Evolutionary conservation across 495 filamentous ascomycete species (phyloP).

Genomic region (Viridothelium virens): DNA sequence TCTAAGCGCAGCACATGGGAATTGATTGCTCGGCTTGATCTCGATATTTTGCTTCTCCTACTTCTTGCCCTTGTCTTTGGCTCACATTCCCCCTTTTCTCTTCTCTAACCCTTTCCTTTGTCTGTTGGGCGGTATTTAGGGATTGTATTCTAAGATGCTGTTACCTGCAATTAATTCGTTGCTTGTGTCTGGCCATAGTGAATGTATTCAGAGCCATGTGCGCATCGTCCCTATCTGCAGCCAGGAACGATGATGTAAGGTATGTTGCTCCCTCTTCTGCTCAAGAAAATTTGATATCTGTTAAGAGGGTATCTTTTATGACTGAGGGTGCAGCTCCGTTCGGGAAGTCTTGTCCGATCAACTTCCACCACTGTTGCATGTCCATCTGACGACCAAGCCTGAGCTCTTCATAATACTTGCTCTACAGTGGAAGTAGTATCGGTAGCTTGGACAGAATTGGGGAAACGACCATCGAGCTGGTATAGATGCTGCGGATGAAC

Average conservation of each 20-base stretch:
- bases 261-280: background rate
- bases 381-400: background rate
- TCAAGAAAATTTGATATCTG: background rate
- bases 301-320: background rate
- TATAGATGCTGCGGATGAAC: background rate
- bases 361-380: background rate
- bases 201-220: background rate
- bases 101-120: background rate
- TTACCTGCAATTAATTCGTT: constrained; percentile 6
- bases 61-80: background rate
- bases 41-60: background rate
- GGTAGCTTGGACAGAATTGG: background rate
- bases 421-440: background rate
- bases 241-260: background rate
- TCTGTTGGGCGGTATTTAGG: constrained; percentile 1
- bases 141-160: constrained; percentile 7
- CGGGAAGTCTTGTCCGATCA: background rate
- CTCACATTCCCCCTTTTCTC: background rate
- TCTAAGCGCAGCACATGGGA: background rate
- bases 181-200: background rate
- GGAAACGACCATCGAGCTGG: background rate
- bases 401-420: background rate
- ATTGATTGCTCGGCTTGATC: constrained; percentile 5
- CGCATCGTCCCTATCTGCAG: background rate
- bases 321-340: background rate